phyloP scores from a whole-genome alignment of 495 filamentous ascomycete species.

The Polyplosphaeria fusca region DNA sequence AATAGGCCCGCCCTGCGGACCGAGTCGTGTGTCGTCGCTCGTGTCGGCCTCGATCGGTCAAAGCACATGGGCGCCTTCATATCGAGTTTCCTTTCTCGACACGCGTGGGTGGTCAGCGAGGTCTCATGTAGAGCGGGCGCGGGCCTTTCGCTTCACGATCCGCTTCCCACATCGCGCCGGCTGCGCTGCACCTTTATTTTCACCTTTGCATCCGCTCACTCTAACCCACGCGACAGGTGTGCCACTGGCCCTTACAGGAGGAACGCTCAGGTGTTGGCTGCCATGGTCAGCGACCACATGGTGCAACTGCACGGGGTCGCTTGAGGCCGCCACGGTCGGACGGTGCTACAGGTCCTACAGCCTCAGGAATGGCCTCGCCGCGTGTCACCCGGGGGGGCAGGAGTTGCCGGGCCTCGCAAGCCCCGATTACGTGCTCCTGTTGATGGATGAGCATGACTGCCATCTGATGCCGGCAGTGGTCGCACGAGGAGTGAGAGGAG shows the following conservation, averaged over 20 bases:
- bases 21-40: constrained; percentile 2
- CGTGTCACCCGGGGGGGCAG: not conserved
- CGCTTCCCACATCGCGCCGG: constrained; percentile 30
- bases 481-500: constrained; percentile 16
- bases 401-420: constrained; percentile 8
- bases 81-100: constrained; percentile 30
- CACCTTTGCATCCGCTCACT: constrained; percentile 31
- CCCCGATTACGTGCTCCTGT: constrained; percentile 9
- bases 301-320: constrained; percentile 18
- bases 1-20: constrained; percentile 15
- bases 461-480: constrained; percentile 24
- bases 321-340: constrained; percentile 21
- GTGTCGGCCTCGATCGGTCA: constrained; percentile 25
- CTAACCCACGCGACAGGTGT: constrained; percentile 30
- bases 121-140: constrained; percentile 26
- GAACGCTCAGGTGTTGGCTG: constrained; percentile 10
- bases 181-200: constrained; percentile 37
- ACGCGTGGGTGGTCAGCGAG: constrained; percentile 29
- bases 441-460: constrained; percentile 4
- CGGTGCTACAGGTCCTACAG: too few species aligned
- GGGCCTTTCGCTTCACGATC: constrained; percentile 25
- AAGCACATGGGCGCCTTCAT: constrained; percentile 16
- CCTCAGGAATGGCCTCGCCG: constrained; percentile 1
- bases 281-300: constrained; percentile 10
- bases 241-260: constrained; percentile 29